phyloP scores from a whole-genome alignment of 2,329 filamentous ascomycete species.

The Microcyclospora pomicola region DNA sequence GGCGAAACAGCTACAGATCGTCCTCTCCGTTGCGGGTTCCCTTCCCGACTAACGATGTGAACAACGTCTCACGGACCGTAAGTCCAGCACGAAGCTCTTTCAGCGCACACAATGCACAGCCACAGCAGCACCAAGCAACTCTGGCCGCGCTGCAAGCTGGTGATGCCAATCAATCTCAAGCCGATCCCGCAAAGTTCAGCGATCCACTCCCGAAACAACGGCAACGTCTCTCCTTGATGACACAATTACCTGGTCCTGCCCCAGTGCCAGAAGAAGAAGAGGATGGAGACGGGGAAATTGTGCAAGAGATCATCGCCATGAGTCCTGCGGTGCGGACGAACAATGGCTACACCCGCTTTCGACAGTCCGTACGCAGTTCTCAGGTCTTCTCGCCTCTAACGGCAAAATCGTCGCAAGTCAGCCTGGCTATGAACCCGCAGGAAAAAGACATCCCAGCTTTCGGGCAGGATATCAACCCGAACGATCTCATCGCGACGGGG shows the following conservation, averaged over 20 bases:
- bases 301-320: constrained; percentile 15
- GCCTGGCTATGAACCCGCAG: neutral
- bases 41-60: too few relatives aligned
- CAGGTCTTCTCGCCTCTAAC: neutral
- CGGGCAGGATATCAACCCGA: constrained; percentile 12
- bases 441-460: constrained; percentile 8
- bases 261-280: constrained; percentile 9
- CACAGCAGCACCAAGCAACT: too few relatives aligned
- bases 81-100: too few relatives aligned
- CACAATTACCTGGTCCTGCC: constrained; percentile 11
- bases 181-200: too few relatives aligned
- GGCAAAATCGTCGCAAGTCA: neutral
- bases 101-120: too few relatives aligned
- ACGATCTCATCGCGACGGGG: constrained; percentile 16
- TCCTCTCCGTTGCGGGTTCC: too few relatives aligned
- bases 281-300: constrained; percentile 7
- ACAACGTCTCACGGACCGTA: too few relatives aligned
- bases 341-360: too few relatives aligned
- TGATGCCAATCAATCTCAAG: too few relatives aligned
- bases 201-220: constrained; percentile 1
- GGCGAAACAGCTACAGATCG: too few relatives aligned
- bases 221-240: constrained; percentile 6
- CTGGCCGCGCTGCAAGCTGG: too few relatives aligned
- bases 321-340: constrained; percentile 7
- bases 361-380: constrained; percentile 1